A percentile compares a stretch with the other conserved stretches of the same genome.
Evolutionary conservation across 345 rosid species (phyloP).

Genomic region (Gossypium thurberi): DNA sequence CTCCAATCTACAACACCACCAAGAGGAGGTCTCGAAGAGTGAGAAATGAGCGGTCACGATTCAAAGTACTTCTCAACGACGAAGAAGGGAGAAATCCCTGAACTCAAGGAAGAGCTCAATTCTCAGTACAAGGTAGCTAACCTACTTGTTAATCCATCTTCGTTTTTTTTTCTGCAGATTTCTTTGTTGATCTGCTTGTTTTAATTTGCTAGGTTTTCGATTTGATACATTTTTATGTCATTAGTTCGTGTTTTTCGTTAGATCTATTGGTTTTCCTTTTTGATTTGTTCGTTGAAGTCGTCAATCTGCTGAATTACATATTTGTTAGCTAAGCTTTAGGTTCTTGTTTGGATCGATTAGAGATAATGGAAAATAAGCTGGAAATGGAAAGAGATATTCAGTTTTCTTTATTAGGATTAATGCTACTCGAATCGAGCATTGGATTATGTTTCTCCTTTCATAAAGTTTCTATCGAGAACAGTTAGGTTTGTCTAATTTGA

Average conservation of each 20-base stretch:
- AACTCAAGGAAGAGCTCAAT: constrained; percentile 98
- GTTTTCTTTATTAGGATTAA: background rate
- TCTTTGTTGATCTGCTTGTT: constrained; percentile 27
- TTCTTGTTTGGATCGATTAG: background rate
- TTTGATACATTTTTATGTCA: background rate
- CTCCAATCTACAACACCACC: constrained; percentile 7
- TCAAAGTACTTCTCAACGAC: constrained; percentile 95
- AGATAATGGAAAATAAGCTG: constrained; percentile 1
- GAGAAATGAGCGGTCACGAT: constrained; percentile 93
- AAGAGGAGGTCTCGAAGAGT: constrained; percentile 4
- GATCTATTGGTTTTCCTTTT: constrained; percentile 40
- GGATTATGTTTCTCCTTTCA: background rate
- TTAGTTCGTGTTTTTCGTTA: constrained; percentile 15
- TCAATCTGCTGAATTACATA: background rate
- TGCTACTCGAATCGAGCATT: background rate
- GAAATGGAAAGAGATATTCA: background rate
- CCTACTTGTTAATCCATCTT: background rate
- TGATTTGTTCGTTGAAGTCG: constrained; percentile 7
- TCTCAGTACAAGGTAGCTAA: constrained; percentile 82
- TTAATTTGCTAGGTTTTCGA: constrained; percentile 12
- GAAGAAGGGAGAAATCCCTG: constrained; percentile 99
- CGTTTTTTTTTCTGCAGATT: background rate
- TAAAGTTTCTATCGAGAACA: background rate
- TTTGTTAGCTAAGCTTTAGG: background rate
- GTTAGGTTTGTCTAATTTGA: too few species aligned